phyloP scores from a whole-genome alignment of 2,329 filamentous ascomycete genomes.

The Aureobasidium sp. region DNA sequence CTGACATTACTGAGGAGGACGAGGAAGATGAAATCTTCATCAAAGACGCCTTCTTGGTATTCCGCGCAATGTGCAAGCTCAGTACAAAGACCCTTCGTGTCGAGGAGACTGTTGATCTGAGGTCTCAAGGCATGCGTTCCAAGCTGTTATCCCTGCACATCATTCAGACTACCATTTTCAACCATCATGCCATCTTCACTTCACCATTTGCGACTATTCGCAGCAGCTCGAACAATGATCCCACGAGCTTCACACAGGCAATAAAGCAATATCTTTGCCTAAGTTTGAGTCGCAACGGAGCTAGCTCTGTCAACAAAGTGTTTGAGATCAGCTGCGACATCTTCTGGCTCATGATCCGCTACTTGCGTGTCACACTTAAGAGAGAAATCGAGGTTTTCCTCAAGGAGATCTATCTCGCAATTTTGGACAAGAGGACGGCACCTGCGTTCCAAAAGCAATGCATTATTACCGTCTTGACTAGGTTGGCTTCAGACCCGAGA shows the following conservation, averaged over 20 bases:
- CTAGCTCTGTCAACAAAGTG: constrained; percentile 82
- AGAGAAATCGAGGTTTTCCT: constrained; percentile 98
- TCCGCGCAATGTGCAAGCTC: constrained; percentile 94
- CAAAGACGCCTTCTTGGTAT: constrained; percentile 93
- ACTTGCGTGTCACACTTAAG: constrained; percentile 90
- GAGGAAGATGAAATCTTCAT: constrained; percentile 94
- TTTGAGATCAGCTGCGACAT: constrained; percentile 97
- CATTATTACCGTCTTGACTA: constrained; percentile 77
- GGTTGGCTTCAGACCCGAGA: constrained; percentile 76
- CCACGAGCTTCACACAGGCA: constrained; percentile 86
- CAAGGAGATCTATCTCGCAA: constrained; percentile 92
- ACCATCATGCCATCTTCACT: constrained; percentile 83
- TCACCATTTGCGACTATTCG: constrained; percentile 88
- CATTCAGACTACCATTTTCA: constrained; percentile 91
- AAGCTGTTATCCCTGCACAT: constrained; percentile 93
- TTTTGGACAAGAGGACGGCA: constrained; percentile 79
- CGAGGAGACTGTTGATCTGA: constrained; percentile 87
- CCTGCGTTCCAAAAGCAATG: constrained; percentile 87
- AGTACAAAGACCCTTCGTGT: constrained; percentile 85
- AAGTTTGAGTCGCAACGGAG: constrained; percentile 88
- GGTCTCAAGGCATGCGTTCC: constrained; percentile 92
- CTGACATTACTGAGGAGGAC: constrained; percentile 55
- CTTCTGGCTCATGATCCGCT: constrained; percentile 95
- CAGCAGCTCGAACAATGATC: constrained; percentile 80
- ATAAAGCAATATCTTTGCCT: constrained; percentile 96